Conservation (phyloP, 2,329 filamentous ascomycete genomes). For the Neonectria ditissima region DNA sequence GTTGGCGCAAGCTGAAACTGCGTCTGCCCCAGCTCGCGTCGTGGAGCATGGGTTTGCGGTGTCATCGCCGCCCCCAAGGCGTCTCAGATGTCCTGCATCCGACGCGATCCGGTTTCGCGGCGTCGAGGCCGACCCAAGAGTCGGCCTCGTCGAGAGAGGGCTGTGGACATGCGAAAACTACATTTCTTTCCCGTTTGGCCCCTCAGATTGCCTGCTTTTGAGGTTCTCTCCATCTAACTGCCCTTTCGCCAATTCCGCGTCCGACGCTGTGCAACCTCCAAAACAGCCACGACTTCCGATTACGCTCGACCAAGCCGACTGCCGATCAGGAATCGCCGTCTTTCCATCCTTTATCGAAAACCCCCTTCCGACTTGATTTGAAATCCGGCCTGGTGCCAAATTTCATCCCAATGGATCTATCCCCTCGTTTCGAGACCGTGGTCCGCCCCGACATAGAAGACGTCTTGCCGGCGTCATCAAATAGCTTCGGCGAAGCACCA, state of each 20-base stretch:
- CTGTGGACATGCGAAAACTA: neutral
- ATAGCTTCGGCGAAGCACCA: neutral
- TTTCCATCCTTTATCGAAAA: neutral
- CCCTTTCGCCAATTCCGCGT: neutral
- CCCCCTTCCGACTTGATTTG: neutral
- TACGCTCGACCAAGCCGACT: neutral
- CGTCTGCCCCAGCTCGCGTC: constrained; percentile 10
- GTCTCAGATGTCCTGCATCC: constrained; percentile 40
- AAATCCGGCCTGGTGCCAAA: neutral
- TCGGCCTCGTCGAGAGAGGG: neutral
- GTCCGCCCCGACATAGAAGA: neutral
- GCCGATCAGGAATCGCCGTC: neutral
- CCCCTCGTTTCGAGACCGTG: neutral
- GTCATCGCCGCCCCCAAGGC: constrained; percentile 32
- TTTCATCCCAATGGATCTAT: neutral
- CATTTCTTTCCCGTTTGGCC: neutral
- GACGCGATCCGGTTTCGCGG: constrained; percentile 42
- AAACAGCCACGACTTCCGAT: neutral
- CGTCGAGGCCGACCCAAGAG: neutral
- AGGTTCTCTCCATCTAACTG: neutral
- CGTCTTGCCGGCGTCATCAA: neutral
- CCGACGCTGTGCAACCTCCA: neutral
- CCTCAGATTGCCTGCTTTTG: neutral
- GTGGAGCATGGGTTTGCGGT: constrained; percentile 8
- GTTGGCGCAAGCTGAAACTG: constrained; percentile 24